Evolutionary conservation across 2,329 filamentous ascomycete genomes (phyloP).

Genomic region (Talaromyces sp.): DNA sequence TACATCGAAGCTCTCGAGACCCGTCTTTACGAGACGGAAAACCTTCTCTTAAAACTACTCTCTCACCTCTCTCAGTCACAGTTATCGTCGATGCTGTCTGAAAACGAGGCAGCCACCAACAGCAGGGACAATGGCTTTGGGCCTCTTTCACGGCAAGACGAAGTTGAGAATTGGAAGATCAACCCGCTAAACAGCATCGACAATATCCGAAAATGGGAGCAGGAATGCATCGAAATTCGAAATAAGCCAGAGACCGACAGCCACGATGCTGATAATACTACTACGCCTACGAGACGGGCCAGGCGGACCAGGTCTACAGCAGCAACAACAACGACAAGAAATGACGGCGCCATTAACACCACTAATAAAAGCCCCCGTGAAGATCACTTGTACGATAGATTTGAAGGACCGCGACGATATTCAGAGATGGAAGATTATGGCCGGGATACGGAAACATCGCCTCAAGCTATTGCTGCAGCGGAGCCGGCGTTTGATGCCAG

Average conservation of each 20-base stretch:
- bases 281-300: not conserved
- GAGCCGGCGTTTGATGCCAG: not conserved
- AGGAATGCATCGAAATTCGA: slow-evolving; percentile 18
- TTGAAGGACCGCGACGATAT: not conserved
- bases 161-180: slow-evolving; percentile 33
- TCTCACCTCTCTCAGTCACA: slow-evolving; percentile 28
- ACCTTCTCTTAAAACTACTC: slow-evolving; percentile 33
- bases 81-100: slow-evolving; percentile 20
- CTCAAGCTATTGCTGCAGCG: not conserved
- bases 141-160: slow-evolving; percentile 24
- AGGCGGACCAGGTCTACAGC: not conserved
- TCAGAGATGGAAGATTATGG: not conserved
- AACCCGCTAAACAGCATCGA: slow-evolving; percentile 30
- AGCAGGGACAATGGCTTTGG: slow-evolving; percentile 16
- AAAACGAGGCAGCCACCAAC: not conserved
- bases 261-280: not conserved
- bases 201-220: slow-evolving; percentile 33
- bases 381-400: not conserved
- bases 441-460: not conserved
- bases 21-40: slow-evolving; percentile 39
- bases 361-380: not conserved
- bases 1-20: slow-evolving; percentile 42
- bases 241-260: not conserved
- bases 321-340: not conserved
- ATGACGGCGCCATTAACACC: not conserved